Conservation (phyloP, 176 grass and related monocot species). For the Ensete glaucum region DNA sequence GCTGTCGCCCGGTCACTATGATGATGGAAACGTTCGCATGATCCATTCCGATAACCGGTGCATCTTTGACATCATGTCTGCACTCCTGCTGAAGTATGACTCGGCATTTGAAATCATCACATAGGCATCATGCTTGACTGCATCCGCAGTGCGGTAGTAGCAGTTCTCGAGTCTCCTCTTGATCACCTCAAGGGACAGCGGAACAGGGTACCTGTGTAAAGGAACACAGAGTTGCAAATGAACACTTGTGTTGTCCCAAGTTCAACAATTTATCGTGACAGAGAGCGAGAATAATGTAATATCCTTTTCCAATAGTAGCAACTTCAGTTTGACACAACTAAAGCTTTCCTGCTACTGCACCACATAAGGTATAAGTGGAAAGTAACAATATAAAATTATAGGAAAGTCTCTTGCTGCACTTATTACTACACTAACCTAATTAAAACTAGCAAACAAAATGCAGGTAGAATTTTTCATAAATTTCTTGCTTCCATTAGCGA, state of each 20-base stretch:
- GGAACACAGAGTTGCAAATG: not conserved
- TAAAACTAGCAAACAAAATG: too few species aligned
- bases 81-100: constrained; percentile 57
- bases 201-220: constrained; percentile 62
- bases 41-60: constrained; percentile 44
- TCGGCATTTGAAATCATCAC: constrained; percentile 61
- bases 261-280: not conserved
- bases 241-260: not conserved
- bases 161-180: constrained; percentile 68
- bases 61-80: constrained; percentile 59
- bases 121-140: constrained; percentile 60
- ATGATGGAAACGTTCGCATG: constrained; percentile 28
- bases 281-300: not conserved
- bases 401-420: too few species aligned
- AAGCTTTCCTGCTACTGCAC: too few species aligned
- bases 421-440: too few species aligned
- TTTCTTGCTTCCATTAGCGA: too few species aligned
- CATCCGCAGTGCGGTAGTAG: constrained; percentile 73
- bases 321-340: too few species aligned
- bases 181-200: constrained; percentile 79
- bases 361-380: too few species aligned
- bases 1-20: constrained; percentile 16
- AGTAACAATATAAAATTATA: too few species aligned
- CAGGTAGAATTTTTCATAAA: too few species aligned
- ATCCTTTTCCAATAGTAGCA: too few species aligned